Percentiles rank a stretch among this genome's conserved stretches.
Conservation (phyloP, 257 asterid species). For the Nyctanthes arbortristis region DNA sequence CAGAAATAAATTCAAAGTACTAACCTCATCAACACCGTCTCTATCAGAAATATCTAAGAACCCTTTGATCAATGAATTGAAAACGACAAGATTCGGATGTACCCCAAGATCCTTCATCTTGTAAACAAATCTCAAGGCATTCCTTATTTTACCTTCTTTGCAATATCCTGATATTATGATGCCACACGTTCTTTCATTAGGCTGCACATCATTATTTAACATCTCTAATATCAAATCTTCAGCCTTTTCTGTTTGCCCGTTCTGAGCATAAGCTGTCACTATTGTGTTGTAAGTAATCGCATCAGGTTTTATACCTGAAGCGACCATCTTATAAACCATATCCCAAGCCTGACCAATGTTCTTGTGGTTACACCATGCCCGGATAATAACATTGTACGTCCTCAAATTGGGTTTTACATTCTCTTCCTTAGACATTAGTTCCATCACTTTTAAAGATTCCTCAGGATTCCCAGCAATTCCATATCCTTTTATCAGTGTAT, state of each 20-base stretch:
- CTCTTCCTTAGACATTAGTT: slow-evolving; percentile 51
- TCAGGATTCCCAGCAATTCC: slow-evolving; percentile 71
- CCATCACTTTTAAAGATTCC: slow-evolving; percentile 54
- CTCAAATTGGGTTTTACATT: slow-evolving; percentile 55
- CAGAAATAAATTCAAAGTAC: not conserved
- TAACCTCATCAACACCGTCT: slow-evolving; percentile 65
- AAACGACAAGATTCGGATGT: slow-evolving; percentile 51
- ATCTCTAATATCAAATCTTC: slow-evolving; percentile 59
- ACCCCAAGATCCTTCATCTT: slow-evolving; percentile 57
- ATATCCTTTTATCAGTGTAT: slow-evolving; percentile 70
- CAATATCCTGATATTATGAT: slow-evolving; percentile 63
- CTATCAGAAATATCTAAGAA: slow-evolving; percentile 53
- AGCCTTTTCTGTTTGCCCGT: slow-evolving; percentile 45
- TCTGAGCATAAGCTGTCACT: slow-evolving; percentile 54
- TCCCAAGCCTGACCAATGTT: slow-evolving; percentile 56
- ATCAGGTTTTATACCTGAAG: slow-evolving; percentile 54
- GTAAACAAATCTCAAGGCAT: slow-evolving; percentile 62
- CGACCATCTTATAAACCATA: slow-evolving; percentile 47
- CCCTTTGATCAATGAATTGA: slow-evolving; percentile 71
- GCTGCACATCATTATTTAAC: slow-evolving; percentile 51
- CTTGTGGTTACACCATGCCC: slow-evolving; percentile 63
- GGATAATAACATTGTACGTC: slow-evolving; percentile 64
- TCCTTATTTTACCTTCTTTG: slow-evolving; percentile 58
- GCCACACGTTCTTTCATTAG: slow-evolving; percentile 68
- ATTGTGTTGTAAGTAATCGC: slow-evolving; percentile 63